Evolutionary conservation across 495 filamentous ascomycete species (phyloP), one percentile per base, ranked within the genome.

Genomic region (Parachaetomium inaequale): DNA sequence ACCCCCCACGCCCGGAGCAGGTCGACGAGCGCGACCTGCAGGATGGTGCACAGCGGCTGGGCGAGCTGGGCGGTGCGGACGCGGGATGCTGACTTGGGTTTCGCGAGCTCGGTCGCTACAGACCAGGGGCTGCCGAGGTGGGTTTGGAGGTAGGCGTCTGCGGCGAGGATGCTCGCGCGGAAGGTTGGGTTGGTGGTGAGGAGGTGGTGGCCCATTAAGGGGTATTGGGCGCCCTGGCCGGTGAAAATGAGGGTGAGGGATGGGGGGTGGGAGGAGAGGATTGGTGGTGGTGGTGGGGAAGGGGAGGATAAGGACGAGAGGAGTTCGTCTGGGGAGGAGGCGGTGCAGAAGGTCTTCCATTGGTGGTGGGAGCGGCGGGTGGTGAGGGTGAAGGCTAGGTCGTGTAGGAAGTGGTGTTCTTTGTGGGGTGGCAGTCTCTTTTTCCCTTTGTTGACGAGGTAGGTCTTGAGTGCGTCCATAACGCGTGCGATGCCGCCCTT

Each of bases 171-270:
- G 50, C 15, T 53, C 3, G 11, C 28, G 50, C 50, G 50, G 50
- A 53, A 53, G 50, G 14, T 3, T 2, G 31, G 0, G 11, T 28
- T 15, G 6, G 1, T 2, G 25, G 1, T 4, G 1, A 68, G 11
- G 3, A 79, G 67, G 46, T 72, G 72, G 0, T 68, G 63, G 0
- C 78, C 78, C 79, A 81, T 82, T 1, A 66, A 64, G n/a, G 68
- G n/a, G 75, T 75, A 81, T 36, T 79, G 74, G 34, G 66, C 66
- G 19, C 66, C 66, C 19, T 68, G 63, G 40, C 66, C 66, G 0
- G 59, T 66, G 47, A 50, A 50, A 17, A 50, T 17, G 4, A 50
- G 7, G 25, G 15, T 29, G 3, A 19, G 15, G 15, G 15, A 1
- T 0, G 47, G 47, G 25, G 47, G 12, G 25, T 7, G 25, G 47